Evolutionary conservation across 805 yeast species (phyloP), one percentile per base, ranked within the genome.

Genomic region (Pichia eremophila): DNA sequence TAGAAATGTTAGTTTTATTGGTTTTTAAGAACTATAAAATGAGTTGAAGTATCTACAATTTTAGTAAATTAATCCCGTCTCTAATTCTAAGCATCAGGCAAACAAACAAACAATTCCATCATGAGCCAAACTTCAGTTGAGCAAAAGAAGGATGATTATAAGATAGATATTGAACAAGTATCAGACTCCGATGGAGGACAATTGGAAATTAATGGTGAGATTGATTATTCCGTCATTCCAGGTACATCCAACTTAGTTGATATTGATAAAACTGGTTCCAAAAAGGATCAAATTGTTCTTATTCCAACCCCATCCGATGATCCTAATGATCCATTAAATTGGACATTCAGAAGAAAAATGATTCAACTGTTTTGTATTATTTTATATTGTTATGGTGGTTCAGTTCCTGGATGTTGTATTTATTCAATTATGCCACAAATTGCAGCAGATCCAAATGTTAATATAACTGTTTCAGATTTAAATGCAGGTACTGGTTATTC

Each of bases 321-420:
- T 51, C 84, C 86, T 8, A 77, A 81, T 53, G 89, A 83, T 56
- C 88, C 88, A 1, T 65, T 83, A 47, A 80, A 79, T 56, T 83
- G 88, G 88, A 46, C 75, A 1, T 60, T 56, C 25, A 51, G 57
- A 37, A 69, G 84, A 44, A 80, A 80, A 56, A 60, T 65, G 62
- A 40, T 74, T 35, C 70, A 73, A 39, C 63, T 75, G 45, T 64
- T 72, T 42, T 73, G 78, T 54, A 59, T 71, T 49, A 60, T 69
- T 35, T 66, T 72, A 6, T 74, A 71, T 53, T 49, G 56, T 38
- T 60, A 51, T 46, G 63, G 57, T 42, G 64, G 63, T 22, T 50
- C 61, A 41, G 54, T 58, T 52, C 52, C 55, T 10, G 53, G 55
- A 37, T 54, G 58, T 43, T 46, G 51, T 39, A 48, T 53, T 25